phyloP scores from a whole-genome alignment of 805 yeast genomes.

The Yarrowia osloensis region DNA sequence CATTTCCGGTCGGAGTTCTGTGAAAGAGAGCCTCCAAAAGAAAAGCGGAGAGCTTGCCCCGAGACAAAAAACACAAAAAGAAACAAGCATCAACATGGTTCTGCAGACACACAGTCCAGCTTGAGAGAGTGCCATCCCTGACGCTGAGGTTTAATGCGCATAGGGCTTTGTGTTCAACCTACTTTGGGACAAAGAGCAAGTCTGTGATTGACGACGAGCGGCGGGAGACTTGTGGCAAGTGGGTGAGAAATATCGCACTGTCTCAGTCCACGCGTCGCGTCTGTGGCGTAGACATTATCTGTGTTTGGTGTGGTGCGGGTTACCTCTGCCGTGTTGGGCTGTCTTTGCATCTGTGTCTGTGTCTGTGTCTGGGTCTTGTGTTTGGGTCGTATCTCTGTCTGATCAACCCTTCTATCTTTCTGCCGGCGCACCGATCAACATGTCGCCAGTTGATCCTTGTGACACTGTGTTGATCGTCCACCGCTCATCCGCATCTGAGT shows the following conservation, averaged over 20 bases:
- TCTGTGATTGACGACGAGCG: not conserved
- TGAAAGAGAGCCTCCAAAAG: not conserved
- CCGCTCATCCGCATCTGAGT: not conserved
- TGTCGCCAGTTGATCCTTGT: not conserved
- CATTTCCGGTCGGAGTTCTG: not conserved
- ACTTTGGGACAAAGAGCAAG: not conserved
- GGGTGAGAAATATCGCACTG: not conserved
- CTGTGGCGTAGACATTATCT: not conserved
- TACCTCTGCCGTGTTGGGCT: too few relatives aligned
- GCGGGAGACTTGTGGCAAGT: not conserved
- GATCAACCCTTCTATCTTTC: not conserved
- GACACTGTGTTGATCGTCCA: not conserved
- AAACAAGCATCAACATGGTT: slow-evolving; percentile 20
- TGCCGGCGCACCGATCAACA: not conserved
- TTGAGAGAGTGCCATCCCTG: slow-evolving; percentile 1
- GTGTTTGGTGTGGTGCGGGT: not conserved
- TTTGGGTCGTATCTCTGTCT: too few relatives aligned
- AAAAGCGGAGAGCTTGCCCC: not conserved
- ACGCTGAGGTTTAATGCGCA: not conserved
- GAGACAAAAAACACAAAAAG: not conserved
- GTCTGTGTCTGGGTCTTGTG: too few relatives aligned
- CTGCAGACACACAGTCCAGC: not conserved
- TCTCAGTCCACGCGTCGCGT: not conserved
- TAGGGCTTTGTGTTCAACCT: not conserved
- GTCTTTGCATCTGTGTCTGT: not conserved